Evolutionary conservation across 2,329 filamentous ascomycete species (phyloP).

Genomic region (Paraphaeosphaeria sporulosa): DNA sequence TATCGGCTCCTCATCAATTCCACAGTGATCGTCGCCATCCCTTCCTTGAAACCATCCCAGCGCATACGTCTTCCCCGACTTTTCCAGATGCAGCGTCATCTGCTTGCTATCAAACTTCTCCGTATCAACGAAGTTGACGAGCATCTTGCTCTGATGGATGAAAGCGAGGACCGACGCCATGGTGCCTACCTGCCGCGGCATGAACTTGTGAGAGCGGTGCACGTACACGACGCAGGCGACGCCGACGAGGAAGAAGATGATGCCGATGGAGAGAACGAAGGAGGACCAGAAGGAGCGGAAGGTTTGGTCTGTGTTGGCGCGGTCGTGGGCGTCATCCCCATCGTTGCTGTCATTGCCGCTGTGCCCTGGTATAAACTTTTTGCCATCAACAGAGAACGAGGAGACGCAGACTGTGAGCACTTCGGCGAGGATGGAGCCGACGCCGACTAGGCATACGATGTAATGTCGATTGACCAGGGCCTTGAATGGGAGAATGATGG

Average conservation of each 20-base stretch:
- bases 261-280: conserved; percentile 66
- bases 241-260: conserved; percentile 70
- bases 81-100: conserved; percentile 69
- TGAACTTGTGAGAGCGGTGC: conserved; percentile 71
- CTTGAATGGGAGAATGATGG: conserved; percentile 68
- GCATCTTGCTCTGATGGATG: conserved; percentile 82
- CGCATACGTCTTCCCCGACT: conserved; percentile 72
- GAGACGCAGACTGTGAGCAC: conserved; percentile 74
- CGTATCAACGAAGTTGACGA: conserved; percentile 76
- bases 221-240: conserved; percentile 68
- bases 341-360: conserved; percentile 29
- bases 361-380: conserved; percentile 59
- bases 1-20: conserved; percentile 79
- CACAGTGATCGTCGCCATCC: conserved; percentile 77
- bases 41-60: conserved; percentile 79
- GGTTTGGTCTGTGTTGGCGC: conserved; percentile 52
- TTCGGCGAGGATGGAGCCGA: conserved; percentile 76
- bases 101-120: conserved; percentile 66
- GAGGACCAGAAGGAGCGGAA: conserved; percentile 71
- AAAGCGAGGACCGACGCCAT: conserved; percentile 79
- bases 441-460: conserved; percentile 72
- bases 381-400: conserved; percentile 70
- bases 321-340: conserved; percentile 20
- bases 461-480: conserved; percentile 70
- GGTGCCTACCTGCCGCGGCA: conserved; percentile 80